A percentile compares a stretch with the other conserved stretches of the same genome.
These are phyloP conservation scores for Talaromyces ruber DNA, from an alignment of 495 filamentous ascomycete genomes.

Conservation along the genomic window DNA sequence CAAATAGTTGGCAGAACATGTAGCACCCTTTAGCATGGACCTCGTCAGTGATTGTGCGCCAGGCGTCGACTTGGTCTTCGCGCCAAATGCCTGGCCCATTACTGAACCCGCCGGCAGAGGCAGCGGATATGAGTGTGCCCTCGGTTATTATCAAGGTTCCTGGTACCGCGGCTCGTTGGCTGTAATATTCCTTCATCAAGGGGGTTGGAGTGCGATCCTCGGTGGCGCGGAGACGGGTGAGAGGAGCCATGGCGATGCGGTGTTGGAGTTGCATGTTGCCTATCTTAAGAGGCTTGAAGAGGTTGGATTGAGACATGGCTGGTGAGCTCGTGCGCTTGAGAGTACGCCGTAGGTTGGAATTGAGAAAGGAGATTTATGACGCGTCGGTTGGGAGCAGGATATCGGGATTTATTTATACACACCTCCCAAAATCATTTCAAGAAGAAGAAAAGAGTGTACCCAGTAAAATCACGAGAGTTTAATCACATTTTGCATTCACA, in stretches of 20 bases:
- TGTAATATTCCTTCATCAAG: conserved; percentile 42
- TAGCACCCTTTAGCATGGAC: conserved; percentile 57
- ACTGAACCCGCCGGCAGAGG: conserved; percentile 33
- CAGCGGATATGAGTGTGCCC: conserved; percentile 52
- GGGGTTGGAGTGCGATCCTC: conserved; percentile 22
- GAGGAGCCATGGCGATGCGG: conserved; percentile 42
- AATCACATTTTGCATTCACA: neutral
- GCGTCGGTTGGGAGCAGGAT: neutral
- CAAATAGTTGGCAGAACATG: conserved; percentile 64
- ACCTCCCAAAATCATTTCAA: neutral
- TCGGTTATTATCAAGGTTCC: conserved; percentile 49
- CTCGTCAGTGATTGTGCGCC: conserved; percentile 53
- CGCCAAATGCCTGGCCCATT: conserved; percentile 59
- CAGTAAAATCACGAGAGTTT: neutral
- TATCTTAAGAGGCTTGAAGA: conserved; percentile 46
- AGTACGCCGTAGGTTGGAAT: no score
- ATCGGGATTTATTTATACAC: neutral
- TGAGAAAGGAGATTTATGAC: neutral
- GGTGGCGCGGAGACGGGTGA: conserved; percentile 40
- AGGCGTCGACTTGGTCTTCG: conserved; percentile 49
- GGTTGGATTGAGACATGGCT: conserved; percentile 8
- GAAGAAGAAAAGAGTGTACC: neutral
- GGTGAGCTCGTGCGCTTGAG: no score
- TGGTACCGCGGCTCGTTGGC: conserved; percentile 38
- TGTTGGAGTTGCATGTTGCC: conserved; percentile 37